phyloP scores from a whole-genome alignment of 345 rosid genomes.

The Durio zibethinus region DNA sequence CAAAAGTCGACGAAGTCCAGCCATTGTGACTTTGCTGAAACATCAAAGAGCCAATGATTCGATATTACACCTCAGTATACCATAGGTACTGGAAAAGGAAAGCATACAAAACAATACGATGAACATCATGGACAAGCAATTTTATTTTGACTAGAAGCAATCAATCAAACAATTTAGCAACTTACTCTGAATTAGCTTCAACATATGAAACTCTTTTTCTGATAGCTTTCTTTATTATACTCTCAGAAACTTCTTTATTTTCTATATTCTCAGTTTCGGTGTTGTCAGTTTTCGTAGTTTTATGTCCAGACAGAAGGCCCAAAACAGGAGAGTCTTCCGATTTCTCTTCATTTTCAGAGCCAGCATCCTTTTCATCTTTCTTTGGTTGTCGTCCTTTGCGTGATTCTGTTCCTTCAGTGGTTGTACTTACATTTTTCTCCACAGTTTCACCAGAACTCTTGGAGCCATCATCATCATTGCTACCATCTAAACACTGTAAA shows the following conservation, averaged over 20 bases:
- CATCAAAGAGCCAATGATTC: not conserved
- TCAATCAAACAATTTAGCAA: constrained; percentile 4
- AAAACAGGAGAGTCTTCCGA: constrained; percentile 75
- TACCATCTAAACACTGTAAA: constrained; percentile 48
- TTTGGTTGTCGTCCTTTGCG: constrained; percentile 39
- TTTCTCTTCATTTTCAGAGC: constrained; percentile 52
- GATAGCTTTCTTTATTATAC: constrained; percentile 52
- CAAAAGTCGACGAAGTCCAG: constrained; percentile 69
- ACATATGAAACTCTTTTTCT: constrained; percentile 57
- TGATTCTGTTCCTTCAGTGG: constrained; percentile 31
- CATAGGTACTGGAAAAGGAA: not conserved
- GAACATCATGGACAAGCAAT: not conserved
- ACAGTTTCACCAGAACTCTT: constrained; percentile 42
- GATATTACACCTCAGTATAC: not conserved
- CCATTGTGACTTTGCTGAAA: constrained; percentile 69
- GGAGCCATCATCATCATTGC: constrained; percentile 37
- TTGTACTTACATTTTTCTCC: constrained; percentile 30
- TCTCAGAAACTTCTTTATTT: constrained; percentile 43
- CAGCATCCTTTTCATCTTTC: constrained; percentile 36
- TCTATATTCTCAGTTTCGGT: constrained; percentile 31
- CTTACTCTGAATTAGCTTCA: constrained; percentile 71
- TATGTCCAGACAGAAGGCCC: constrained; percentile 54
- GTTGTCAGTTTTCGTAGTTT: constrained; percentile 31
- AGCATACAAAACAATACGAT: not conserved
- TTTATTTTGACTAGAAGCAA: not conserved